Conservation (phyloP, 768 basidiomycete species). For the Phallus indusiatus region DNA sequence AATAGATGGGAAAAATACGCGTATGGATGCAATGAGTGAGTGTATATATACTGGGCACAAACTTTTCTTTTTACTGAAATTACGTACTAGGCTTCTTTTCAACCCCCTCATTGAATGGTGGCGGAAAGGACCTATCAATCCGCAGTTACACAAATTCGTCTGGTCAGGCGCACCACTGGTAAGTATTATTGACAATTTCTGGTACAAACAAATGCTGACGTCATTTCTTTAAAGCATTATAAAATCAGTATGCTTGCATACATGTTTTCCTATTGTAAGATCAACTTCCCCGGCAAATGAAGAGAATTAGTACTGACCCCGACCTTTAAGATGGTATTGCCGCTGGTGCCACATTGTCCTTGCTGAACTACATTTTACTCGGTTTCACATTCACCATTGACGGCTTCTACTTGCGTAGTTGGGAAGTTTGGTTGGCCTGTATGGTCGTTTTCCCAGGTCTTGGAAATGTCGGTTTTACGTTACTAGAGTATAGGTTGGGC, state of each 20-base stretch:
- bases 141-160: conserved; percentile 65
- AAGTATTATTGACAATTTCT: not conserved
- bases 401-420: conserved; percentile 61
- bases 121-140: conserved; percentile 71
- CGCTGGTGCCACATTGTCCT: conserved; percentile 47
- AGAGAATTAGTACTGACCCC: not conserved
- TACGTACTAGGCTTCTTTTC: conserved; percentile 52
- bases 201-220: not conserved
- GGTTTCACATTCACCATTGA: conserved; percentile 55
- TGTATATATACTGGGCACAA: not conserved
- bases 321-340: conserved; percentile 44
- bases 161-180: conserved; percentile 64
- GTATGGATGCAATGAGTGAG: conserved; percentile 31
- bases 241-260: conserved; percentile 64
- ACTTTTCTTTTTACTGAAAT: not conserved
- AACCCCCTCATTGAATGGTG: conserved; percentile 76
- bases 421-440: conserved; percentile 68
- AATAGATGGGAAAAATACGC: conserved; percentile 90
- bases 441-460: conserved; percentile 61
- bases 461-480: conserved; percentile 58
- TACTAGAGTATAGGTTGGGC: conserved; percentile 62
- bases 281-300: no score
- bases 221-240: conserved; percentile 38
- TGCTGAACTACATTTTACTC: conserved; percentile 63
- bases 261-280: conserved; percentile 38